Evolutionary conservation across 345 rosid genomes (phyloP), one percentile per base, ranked within the genome.

Genomic region (Melaleuca quinquenervia): DNA sequence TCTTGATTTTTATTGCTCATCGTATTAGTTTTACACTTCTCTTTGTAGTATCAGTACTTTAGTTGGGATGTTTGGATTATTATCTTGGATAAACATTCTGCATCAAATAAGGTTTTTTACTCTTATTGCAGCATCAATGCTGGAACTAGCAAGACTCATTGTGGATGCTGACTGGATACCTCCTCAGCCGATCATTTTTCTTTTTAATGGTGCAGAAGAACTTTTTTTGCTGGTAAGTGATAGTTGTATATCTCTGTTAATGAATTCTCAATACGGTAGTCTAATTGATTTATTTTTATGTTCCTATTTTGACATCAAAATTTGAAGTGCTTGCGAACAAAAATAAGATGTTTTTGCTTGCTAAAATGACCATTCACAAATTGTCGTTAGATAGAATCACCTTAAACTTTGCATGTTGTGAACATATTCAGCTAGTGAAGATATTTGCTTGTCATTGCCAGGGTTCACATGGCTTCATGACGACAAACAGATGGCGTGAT

Each of bases 401-500:
- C 78, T 84, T 89, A 83, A 62, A 50, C 41, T 78, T 89, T 50
- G 36, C 82, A 84, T 75, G 41, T 83, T 49, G 82, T 76, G 85
- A 84, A 58, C 84, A 85, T 85, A 83, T 82, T n/a, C 16, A 27
- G 56, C 36, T 52, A 53, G 36, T 32, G 78, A 70, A 70, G 78
- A 21, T 32, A 84, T 53, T 74, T 90, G 82, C 80, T 88, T 89
- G 88, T 85, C 41, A 87, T 84, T 92, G 91, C 56, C 91, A 97
- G 99, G 99, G 96, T 76, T 92, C 99, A 82, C 99, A 97, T 88
- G 99, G 99, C 88, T 97, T 97, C 91, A 93, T 97, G 95, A 96
- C 89, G 85, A 91, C 95, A 85, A 88, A 95, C 89, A 93, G 90
- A 92, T 94, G 98, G 98, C 94, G 92, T 74, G 94, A 96, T 87